A percentile compares a stretch with the other conserved stretches of the same genome.
Evolutionary conservation across 345 rosid species (phyloP).

Genomic region (Gossypium sturtianum): DNA sequence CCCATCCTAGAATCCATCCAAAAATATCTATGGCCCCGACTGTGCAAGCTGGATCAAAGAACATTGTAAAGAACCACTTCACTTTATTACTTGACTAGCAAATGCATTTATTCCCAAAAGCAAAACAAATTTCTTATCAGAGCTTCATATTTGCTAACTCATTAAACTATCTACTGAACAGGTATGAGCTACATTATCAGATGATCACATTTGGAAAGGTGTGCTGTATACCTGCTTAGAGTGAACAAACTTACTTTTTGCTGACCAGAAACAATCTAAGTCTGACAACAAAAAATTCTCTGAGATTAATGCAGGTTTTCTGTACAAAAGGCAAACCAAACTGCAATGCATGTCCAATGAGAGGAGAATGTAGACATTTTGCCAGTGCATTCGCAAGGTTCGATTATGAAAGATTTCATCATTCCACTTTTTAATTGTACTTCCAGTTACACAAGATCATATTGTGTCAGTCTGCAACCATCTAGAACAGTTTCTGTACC

Average conservation of each 20-base stretch:
- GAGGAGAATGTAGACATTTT: slow-evolving; percentile 98
- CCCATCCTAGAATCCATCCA: slow-evolving; percentile 91
- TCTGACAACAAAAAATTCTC: slow-evolving; percentile 15
- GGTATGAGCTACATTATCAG: slow-evolving; percentile 98
- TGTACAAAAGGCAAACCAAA: slow-evolving; percentile 93
- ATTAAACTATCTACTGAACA: slow-evolving; percentile 28
- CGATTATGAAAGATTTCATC: slow-evolving; percentile 13
- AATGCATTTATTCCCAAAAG: slow-evolving; percentile 5
- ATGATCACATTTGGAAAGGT: slow-evolving; percentile 99
- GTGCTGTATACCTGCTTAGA: not conserved
- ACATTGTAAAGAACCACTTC: slow-evolving; percentile 55
- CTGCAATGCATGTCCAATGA: slow-evolving; percentile 96
- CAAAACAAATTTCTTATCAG: slow-evolving; percentile 9
- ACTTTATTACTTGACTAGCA: not conserved
- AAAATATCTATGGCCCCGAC: slow-evolving; percentile 92
- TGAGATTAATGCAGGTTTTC: slow-evolving; percentile 64
- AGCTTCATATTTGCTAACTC: slow-evolving; percentile 18
- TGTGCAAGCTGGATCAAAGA: slow-evolving; percentile 91
- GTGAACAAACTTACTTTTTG: not conserved
- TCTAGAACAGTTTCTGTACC: not conserved
- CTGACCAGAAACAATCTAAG: slow-evolving; percentile 12
- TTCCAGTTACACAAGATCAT: not conserved
- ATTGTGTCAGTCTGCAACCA: not conserved
- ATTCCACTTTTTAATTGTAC: not conserved
- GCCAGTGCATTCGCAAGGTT: slow-evolving; percentile 99